These are phyloP conservation scores for Moniliophthora roreri DNA, from an alignment of 1,284 basidiomycete genomes.

Conservation along the genomic window DNA sequence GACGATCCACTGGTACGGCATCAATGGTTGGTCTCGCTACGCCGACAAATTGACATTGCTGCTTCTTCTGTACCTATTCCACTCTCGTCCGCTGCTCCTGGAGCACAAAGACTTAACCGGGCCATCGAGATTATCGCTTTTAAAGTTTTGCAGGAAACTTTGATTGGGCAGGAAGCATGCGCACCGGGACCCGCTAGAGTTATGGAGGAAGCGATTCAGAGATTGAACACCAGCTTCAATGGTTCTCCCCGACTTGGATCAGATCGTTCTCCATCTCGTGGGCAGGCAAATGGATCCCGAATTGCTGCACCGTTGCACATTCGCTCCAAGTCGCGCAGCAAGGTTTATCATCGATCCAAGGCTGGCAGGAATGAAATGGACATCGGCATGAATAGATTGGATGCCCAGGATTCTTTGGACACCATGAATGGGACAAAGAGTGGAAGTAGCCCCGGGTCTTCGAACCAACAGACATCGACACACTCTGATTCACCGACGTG, in stretches of 20 bases:
- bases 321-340: conserved; percentile 71
- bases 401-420: conserved; percentile 33
- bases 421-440: conserved; percentile 27
- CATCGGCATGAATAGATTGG: conserved; percentile 28
- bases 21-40: conserved; percentile 73
- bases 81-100: conserved; percentile 32
- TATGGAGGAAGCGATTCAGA: conserved; percentile 27
- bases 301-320: conserved; percentile 35
- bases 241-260: not conserved
- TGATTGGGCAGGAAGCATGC: conserved; percentile 50
- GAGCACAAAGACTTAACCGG: conserved; percentile 47
- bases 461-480: conserved; percentile 14
- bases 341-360: conserved; percentile 59
- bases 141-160: conserved; percentile 79
- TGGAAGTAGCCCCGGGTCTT: conserved; percentile 23
- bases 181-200: conserved; percentile 18
- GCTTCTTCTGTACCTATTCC: conserved; percentile 30
- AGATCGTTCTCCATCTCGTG: conserved; percentile 17
- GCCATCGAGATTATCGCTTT: conserved; percentile 76
- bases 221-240: conserved; percentile 20
- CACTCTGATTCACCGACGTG: conserved; percentile 50
- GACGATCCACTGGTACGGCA: conserved; percentile 72
- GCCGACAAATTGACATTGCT: conserved; percentile 62
- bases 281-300: conserved; percentile 13
- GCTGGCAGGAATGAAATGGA: conserved; percentile 60